phyloP scores from a whole-genome alignment of 2,329 filamentous ascomycete genomes.

The Diplocarpon mali region DNA sequence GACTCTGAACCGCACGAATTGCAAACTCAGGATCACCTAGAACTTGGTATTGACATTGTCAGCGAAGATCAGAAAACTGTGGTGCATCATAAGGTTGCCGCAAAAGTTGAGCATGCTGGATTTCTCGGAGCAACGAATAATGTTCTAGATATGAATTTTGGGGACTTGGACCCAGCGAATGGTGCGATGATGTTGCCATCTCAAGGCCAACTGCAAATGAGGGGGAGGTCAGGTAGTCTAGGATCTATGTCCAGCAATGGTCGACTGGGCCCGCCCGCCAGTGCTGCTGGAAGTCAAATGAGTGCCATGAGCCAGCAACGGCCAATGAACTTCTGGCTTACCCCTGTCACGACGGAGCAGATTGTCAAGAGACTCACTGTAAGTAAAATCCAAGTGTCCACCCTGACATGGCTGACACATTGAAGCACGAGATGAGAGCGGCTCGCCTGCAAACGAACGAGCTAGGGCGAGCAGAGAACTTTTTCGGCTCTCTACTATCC shows the following conservation, averaged over 20 bases:
- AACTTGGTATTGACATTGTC: constrained; percentile 96
- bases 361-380: constrained; percentile 64
- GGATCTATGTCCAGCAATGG: constrained; percentile 50
- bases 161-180: constrained; percentile 76
- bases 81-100: constrained; percentile 95
- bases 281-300: constrained; percentile 42
- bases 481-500: constrained; percentile 64
- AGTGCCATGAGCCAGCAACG: constrained; percentile 57
- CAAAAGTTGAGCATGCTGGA: constrained; percentile 91
- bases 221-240: constrained; percentile 59
- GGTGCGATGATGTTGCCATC: constrained; percentile 60
- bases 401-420: constrained; percentile 17
- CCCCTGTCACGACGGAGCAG: constrained; percentile 84
- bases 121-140: constrained; percentile 65
- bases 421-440: constrained; percentile 76
- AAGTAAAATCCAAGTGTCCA: constrained; percentile 9
- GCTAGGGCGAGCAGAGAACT: constrained; percentile 69
- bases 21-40: constrained; percentile 80
- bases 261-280: constrained; percentile 42
- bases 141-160: constrained; percentile 80
- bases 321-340: constrained; percentile 72
- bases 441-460: constrained; percentile 83
- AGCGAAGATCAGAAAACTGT: constrained; percentile 98
- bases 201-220: constrained; percentile 56
- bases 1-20: constrained; percentile 94